Conservation (phyloP, 2,329 filamentous ascomycete species). For the Colletotrichum filicis region DNA sequence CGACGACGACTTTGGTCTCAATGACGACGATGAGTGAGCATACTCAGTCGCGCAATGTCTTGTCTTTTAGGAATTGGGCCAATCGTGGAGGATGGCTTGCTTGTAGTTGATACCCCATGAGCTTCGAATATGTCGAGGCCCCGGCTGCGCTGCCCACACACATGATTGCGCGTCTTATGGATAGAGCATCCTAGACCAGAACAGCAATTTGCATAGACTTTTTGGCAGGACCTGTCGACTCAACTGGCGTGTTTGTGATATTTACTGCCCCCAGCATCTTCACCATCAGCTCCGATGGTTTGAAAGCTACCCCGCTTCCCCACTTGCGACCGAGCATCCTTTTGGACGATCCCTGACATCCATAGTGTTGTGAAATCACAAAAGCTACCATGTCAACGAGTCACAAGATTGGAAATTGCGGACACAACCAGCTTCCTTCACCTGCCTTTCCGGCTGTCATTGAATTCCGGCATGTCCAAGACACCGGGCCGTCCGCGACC, state of each 20-base stretch:
- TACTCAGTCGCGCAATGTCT: neutral
- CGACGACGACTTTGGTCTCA: conserved; percentile 28
- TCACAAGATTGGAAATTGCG: too few relatives aligned
- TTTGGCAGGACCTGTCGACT: neutral
- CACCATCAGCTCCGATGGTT: neutral
- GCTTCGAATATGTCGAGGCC: neutral
- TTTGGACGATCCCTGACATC: too few relatives aligned
- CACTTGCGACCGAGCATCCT: too few relatives aligned
- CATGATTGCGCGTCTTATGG: neutral
- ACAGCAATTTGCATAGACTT: neutral
- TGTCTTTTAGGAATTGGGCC: neutral
- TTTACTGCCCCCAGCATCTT: neutral
- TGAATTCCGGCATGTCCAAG: too few relatives aligned
- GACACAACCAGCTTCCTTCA: too few relatives aligned
- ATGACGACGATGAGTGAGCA: conserved; percentile 29
- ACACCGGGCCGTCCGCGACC: too few relatives aligned
- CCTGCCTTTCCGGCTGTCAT: too few relatives aligned
- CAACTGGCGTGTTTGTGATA: neutral
- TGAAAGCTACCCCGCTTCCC: too few relatives aligned
- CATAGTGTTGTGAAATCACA: too few relatives aligned
- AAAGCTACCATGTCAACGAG: too few relatives aligned
- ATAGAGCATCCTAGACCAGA: neutral
- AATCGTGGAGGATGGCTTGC: neutral
- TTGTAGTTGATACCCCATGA: conserved; percentile 27
- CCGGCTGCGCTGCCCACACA: neutral